These are phyloP conservation scores for Nicotiana benthamiana DNA, from an alignment of 257 asterid species.

Conservation along the genomic window DNA sequence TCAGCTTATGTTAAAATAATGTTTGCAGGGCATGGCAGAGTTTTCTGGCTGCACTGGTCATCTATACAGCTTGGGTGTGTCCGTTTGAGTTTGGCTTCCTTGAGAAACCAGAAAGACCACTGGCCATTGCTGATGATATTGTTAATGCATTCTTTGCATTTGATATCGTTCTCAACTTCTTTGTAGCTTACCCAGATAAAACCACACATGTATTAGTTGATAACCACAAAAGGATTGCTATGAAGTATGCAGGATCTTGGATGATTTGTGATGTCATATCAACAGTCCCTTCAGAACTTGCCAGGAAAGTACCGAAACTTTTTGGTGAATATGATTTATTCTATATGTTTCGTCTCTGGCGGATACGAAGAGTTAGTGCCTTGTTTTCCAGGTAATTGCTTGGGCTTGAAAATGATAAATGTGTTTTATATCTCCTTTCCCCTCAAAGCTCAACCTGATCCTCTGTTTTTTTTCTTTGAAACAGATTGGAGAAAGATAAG, in stretches of 20 bases:
- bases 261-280: conserved; percentile 43
- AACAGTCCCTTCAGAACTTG: conserved; percentile 51
- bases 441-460: not conserved
- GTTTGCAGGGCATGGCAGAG: conserved; percentile 46
- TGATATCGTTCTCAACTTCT: conserved; percentile 54
- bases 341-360: conserved; percentile 61
- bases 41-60: conserved; percentile 35
- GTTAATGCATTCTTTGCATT: conserved; percentile 52
- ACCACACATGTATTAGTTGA: conserved; percentile 40
- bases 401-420: not conserved
- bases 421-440: not conserved
- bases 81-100: conserved; percentile 57
- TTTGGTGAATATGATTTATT: conserved; percentile 32
- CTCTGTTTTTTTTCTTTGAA: not conserved
- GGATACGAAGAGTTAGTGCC: conserved; percentile 49
- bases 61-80: conserved; percentile 54
- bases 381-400: conserved; percentile 33
- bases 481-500: conserved; percentile 50
- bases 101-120: conserved; percentile 27
- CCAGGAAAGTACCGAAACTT: conserved; percentile 25
- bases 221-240: conserved; percentile 33
- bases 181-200: conserved; percentile 48
- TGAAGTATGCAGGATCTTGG: conserved; percentile 42
- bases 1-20: not conserved
- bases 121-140: conserved; percentile 38